These are phyloP conservation scores for Aspergillus funiculosus DNA, from an alignment of 495 filamentous ascomycete genomes.

Conservation along the genomic window DNA sequence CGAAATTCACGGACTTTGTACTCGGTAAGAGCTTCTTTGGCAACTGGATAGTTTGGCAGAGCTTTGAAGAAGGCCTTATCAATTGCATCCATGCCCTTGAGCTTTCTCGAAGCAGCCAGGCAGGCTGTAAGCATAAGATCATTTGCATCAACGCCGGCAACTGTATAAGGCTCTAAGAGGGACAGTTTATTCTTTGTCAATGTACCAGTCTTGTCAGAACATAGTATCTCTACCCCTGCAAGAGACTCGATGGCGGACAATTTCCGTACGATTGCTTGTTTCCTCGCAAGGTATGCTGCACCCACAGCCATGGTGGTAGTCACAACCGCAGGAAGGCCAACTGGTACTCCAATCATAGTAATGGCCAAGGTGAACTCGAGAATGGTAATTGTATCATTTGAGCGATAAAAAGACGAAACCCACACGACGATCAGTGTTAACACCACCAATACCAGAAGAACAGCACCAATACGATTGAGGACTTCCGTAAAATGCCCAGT, in stretches of 20 bases:
- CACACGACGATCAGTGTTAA: slow-evolving; percentile 76
- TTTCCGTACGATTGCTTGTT: slow-evolving; percentile 91
- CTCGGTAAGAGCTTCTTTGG: slow-evolving; percentile 66
- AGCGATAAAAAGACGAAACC: slow-evolving; percentile 82
- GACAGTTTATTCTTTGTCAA: slow-evolving; percentile 90
- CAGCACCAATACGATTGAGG: slow-evolving; percentile 68
- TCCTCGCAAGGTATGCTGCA: slow-evolving; percentile 83
- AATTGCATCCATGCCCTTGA: slow-evolving; percentile 91
- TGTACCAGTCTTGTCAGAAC: slow-evolving; percentile 88
- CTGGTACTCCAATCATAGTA: slow-evolving; percentile 87
- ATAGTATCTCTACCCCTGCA: slow-evolving; percentile 89
- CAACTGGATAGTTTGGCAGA: slow-evolving; percentile 69
- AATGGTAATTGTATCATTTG: slow-evolving; percentile 66
- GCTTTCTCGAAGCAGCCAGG: slow-evolving; percentile 85
- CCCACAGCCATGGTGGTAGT: slow-evolving; percentile 97
- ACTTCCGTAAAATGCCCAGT: slow-evolving; percentile 87
- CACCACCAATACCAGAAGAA: slow-evolving; percentile 74
- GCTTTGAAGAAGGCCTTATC: slow-evolving; percentile 90
- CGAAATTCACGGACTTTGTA: slow-evolving; percentile 76
- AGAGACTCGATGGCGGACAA: slow-evolving; percentile 90
- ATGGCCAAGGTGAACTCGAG: slow-evolving; percentile 80
- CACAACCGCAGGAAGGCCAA: slow-evolving; percentile 91
- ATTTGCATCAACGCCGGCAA: slow-evolving; percentile 68
- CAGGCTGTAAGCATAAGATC: slow-evolving; percentile 90
- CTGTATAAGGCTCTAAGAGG: slow-evolving; percentile 75